Base-by-base conservation (phyloP, 2,329 filamentous ascomycete genomes). In the Cladosporium phlei region DNA sequence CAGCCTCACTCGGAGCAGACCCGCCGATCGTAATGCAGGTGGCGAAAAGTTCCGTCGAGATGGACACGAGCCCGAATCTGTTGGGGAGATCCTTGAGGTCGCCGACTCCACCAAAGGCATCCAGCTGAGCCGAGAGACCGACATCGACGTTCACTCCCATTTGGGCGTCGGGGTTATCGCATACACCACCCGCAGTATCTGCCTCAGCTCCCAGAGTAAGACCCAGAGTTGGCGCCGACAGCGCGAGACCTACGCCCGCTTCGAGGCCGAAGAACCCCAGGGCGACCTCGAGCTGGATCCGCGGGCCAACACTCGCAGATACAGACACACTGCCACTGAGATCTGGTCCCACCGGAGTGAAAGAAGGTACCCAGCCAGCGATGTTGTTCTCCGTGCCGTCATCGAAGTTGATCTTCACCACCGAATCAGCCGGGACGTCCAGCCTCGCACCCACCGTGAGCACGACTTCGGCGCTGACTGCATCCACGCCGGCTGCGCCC, bases 11-110 rank as follows among this genome's bases (percentile, higher is more conserved):
- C 24, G 37, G 22, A 24, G 37, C 21, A 11, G 37, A 16, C 6
- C 21, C 21, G 19, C 12, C 21, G 37, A 39, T 25, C 37, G 37
- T 39, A 9, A 12, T 16, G 21, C 37, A 39, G n/a, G 22, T 39
- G 11, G 37, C 25, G 21, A 39, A 39, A 11, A 39, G 37, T 7
- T 20, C 11, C 37, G 21, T 16, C 10, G 37, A 39, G 9, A 22
- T 39, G 2, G 37, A 27, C 9, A 39, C 8, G 22, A 39, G 37
- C 11, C 21, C 3, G 11, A 39, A 14, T 19, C 28, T 39, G 17
- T 39, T 39, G 10, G 37, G 37, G 5, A 39, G 37, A 22, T 39
- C 37, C 17, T 39, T 39, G 37, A 22, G 37, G 16, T 39, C 37
- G 14, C 37, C 37, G 19, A 39, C 25, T 20, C 37, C 37, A 39